Evolutionary conservation across 2,329 filamentous ascomycete species (phyloP).

Genomic region (Triangularia verruculosa): DNA sequence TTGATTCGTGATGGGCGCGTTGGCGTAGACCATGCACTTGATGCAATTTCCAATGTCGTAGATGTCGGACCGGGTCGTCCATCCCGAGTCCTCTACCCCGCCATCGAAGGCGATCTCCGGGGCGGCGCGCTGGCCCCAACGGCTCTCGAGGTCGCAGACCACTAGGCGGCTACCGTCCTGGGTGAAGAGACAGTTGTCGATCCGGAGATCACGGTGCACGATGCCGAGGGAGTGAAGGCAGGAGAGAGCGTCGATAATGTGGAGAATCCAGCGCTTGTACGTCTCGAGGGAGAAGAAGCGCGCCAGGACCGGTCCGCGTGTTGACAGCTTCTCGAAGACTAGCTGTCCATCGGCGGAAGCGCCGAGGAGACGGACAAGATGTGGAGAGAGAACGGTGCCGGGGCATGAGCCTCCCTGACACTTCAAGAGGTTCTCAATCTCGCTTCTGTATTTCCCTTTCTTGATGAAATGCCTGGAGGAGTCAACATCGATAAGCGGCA

Average conservation of each 20-base stretch:
- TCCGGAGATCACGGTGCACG: conserved; percentile 27
- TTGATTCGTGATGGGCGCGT: conserved; percentile 26
- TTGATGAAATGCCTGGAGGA: conserved; percentile 29
- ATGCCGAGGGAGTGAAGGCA: conserved; percentile 30
- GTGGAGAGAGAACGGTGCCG: conserved; percentile 20
- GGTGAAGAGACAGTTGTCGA: conserved; percentile 30
- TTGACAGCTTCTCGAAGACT: conserved; percentile 27
- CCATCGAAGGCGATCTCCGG: conserved; percentile 27
- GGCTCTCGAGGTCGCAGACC: conserved; percentile 30
- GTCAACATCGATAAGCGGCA: conserved; percentile 26
- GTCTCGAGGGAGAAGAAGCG: conserved; percentile 9
- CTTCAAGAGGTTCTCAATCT: conserved; percentile 29
- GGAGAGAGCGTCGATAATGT: conserved; percentile 26
- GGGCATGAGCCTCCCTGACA: conserved; percentile 28
- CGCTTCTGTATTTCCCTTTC: conserved; percentile 29
- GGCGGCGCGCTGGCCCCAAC: conserved; percentile 28
- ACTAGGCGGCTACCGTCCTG: conserved; percentile 22
- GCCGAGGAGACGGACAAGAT: conserved; percentile 29
- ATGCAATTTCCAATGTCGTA: conserved; percentile 30
- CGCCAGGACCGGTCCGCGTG: conserved; percentile 9
- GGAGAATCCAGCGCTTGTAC: conserved; percentile 23
- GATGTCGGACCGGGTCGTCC: conserved; percentile 27
- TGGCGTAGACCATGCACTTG: conserved; percentile 31
- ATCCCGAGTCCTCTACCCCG: conserved; percentile 14
- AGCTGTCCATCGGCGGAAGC: conserved; percentile 24